Percentiles rank a stretch among this genome's conserved stretches.
Conservation (phyloP, 495 filamentous ascomycete species). For the Aspergillus cristatus region DNA sequence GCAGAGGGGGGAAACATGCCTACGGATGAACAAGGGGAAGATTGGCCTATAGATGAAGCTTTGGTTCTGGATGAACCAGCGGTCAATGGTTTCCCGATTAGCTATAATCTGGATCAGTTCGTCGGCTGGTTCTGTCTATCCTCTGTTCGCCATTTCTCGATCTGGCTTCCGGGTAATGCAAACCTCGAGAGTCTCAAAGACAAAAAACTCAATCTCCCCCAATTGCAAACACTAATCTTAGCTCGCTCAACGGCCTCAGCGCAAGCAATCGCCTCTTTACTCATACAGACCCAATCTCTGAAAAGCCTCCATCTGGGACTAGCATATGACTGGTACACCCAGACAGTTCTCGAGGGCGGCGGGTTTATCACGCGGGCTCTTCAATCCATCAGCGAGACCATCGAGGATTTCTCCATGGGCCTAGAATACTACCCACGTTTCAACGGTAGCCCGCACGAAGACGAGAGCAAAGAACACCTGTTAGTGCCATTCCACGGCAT, state of each 20-base stretch:
- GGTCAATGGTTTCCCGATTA: not conserved
- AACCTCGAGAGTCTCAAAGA: not conserved
- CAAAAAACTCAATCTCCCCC: not conserved
- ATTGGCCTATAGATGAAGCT: too few species aligned
- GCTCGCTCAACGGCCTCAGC: not conserved
- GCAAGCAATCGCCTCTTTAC: not conserved
- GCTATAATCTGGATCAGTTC: not conserved
- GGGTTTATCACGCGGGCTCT: not conserved
- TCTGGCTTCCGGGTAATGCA: not conserved
- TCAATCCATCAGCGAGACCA: not conserved
- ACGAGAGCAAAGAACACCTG: not conserved
- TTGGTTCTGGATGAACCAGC: too few species aligned
- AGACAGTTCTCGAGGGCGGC: not conserved
- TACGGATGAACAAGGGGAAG: too few species aligned
- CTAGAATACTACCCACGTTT: not conserved
- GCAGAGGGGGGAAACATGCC: too few species aligned
- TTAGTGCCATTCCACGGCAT: not conserved
- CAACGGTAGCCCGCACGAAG: not conserved
- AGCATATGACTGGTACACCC: not conserved
- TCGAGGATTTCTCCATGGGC: not conserved
- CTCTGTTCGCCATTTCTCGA: not conserved
- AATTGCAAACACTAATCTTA: not conserved
- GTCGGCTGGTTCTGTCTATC: not conserved
- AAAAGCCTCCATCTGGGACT: not conserved
- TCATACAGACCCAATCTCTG: not conserved